Base-by-base conservation (phyloP, 768 basidiomycete species). In the Mycena capillaripes region DNA sequence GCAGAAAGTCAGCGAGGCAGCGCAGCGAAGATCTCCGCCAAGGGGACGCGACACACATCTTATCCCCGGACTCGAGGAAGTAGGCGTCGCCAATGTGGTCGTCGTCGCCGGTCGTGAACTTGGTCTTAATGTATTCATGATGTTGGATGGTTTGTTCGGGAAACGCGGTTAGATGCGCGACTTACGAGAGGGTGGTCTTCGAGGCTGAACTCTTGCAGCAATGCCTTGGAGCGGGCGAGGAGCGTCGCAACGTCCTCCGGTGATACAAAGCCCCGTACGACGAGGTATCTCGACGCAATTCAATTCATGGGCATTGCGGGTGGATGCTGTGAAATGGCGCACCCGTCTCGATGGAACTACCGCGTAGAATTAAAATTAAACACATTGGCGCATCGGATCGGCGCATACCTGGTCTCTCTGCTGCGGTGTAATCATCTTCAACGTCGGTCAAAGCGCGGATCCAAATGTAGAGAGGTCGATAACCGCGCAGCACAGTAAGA, bases 11-110 rank as follows among this genome's bases (percentile, higher is more conserved):
- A 36, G 34, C 12, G 44, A 48, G 46, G 59, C 38, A 48, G 32
- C 42, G 25, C 4, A 32, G 19, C 44, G 30, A 46, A 30, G 27
- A n/a, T n/a, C 23, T 38, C 10, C 38, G 16, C 38, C 38, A 38
- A n/a, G 3, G n/a, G n/a, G n/a, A 59, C 3, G 11, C 27, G 5
- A 42, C 86, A 12, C 58, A 88, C 85, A 99, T 95, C 86, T 98
- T 98, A 81, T 98, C 96, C 2, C 96, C 95, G 1, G 95, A 97
- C 34, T 84, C 89, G 56, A 99, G 85, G 78, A 99, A 99, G 81
- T 99, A 99, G 36, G 95, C 91, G 78, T 99, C 97, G 0, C 97
- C 97, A 29, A 96, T 87, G 76, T 96, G 95, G 63, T 92, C 86
- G 68, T 89, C 84, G 70, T 94, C 91, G 25, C 88, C 88, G 0